Evolutionary conservation across 306 rosid species (phyloP).

Genomic region (Dalbergia cochinchinensis): DNA sequence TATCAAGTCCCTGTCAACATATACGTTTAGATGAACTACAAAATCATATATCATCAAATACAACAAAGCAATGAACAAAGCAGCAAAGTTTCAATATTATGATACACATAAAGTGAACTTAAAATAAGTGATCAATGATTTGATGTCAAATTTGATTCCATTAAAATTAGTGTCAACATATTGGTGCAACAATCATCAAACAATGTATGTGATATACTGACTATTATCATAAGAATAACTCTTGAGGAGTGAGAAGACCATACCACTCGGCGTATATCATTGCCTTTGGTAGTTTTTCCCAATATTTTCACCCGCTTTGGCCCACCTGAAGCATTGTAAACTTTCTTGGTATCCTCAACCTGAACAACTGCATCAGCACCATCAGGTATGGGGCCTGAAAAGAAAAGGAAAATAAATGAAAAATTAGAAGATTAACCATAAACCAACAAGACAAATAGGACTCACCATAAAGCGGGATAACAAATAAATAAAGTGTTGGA

Average conservation of each 20-base stretch:
- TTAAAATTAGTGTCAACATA: not conserved
- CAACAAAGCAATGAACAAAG: slow-evolving; percentile 3
- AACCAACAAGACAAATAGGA: not conserved
- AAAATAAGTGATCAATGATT: not conserved
- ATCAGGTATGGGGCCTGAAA: slow-evolving; percentile 90
- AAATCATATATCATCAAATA: slow-evolving; percentile 13
- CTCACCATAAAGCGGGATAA: not conserved
- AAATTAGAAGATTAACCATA: not conserved
- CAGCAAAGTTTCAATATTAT: not conserved
- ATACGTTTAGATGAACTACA: slow-evolving; percentile 39
- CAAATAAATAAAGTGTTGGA: not conserved
- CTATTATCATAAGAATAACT: slow-evolving; percentile 12
- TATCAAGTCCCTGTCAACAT: slow-evolving; percentile 75
- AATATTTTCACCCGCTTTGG: slow-evolving; percentile 64
- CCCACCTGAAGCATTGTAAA: slow-evolving; percentile 48
- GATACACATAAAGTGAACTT: not conserved
- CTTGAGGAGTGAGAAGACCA: slow-evolving; percentile 1
- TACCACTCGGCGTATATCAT: slow-evolving; percentile 92
- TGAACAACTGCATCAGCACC: slow-evolving; percentile 99
- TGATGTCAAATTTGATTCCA: not conserved
- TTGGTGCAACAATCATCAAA: slow-evolving; percentile 1
- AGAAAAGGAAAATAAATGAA: not conserved
- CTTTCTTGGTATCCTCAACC: slow-evolving; percentile 82
- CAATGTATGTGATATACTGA: not conserved
- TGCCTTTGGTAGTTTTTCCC: slow-evolving; percentile 67